These are phyloP conservation scores for Osmanthus fragrans DNA, from an alignment of 257 asterid species.

Conservation along the genomic window DNA sequence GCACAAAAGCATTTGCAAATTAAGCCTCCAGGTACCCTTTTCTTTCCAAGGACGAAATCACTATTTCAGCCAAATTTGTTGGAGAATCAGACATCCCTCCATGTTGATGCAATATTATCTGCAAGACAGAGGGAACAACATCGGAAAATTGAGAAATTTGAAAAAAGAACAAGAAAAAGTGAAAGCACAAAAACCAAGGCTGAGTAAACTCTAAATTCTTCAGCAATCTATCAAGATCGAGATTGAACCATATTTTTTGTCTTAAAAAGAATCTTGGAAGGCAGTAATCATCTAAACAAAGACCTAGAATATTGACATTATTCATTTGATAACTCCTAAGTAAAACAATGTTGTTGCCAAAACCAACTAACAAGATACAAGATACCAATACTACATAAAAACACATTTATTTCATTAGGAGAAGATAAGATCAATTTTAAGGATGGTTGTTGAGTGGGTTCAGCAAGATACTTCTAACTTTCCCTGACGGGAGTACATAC, in stretches of 20 bases:
- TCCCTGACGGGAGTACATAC: slow-evolving; percentile 35
- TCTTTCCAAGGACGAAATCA: slow-evolving; percentile 66
- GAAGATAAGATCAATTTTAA: background rate
- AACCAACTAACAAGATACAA: too few species aligned
- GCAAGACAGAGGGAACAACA: slow-evolving; percentile 25
- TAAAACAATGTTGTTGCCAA: too few species aligned
- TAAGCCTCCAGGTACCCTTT: slow-evolving; percentile 72
- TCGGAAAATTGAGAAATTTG: background rate
- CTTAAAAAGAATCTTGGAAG: background rate
- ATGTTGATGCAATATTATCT: slow-evolving; percentile 70
- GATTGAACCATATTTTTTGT: background rate
- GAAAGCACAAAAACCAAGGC: background rate
- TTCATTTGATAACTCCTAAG: too few species aligned
- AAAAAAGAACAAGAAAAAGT: background rate
- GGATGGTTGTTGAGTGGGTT: slow-evolving; percentile 2
- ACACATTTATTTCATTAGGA: background rate
- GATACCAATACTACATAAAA: too few species aligned
- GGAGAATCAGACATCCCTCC: slow-evolving; percentile 69
- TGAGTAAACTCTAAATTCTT: background rate
- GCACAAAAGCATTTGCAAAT: slow-evolving; percentile 11
- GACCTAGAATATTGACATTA: background rate
- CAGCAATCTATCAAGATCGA: background rate
- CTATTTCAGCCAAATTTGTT: slow-evolving; percentile 59
- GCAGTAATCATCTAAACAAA: background rate
- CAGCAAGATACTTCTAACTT: background rate